phyloP scores from a whole-genome alignment of 2,329 filamentous ascomycete species.

The Colletotrichum phormii region DNA sequence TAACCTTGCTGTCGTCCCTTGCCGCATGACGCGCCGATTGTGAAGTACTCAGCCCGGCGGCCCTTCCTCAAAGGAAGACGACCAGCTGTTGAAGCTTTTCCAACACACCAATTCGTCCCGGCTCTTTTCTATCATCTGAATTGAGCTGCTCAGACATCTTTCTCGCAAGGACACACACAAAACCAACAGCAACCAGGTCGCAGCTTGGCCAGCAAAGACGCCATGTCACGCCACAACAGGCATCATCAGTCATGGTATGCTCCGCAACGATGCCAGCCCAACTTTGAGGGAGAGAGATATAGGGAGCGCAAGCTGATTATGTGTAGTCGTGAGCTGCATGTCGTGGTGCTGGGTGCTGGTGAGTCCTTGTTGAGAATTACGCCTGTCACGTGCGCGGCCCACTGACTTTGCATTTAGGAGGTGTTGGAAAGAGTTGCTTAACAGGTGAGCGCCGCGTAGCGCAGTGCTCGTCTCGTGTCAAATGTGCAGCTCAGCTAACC shows the following conservation, averaged over 20 bases:
- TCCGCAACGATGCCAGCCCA: background rate
- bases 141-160: background rate
- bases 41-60: conserved; percentile 7
- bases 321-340: conserved; percentile 81
- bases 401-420: conserved; percentile 56
- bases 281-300: background rate
- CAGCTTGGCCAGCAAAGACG: background rate
- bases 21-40: conserved; percentile 34
- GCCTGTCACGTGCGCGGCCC: conserved; percentile 36
- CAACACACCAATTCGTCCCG: background rate
- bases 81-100: conserved; percentile 25
- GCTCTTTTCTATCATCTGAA: background rate
- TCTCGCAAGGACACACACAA: background rate
- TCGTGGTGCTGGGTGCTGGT: conserved; percentile 86
- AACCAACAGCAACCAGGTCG: background rate
- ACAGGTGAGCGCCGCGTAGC: conserved; percentile 70
- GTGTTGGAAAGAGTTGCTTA: conserved; percentile 92
- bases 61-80: conserved; percentile 18
- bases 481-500: conserved; percentile 1
- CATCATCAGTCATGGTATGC: conserved; percentile 38
- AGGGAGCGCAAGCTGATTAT: conserved; percentile 1
- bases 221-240: conserved; percentile 37
- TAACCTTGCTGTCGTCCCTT: conserved; percentile 23
- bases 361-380: conserved; percentile 46
- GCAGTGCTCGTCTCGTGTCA: background rate